phyloP scores from a whole-genome alignment of 164 flowering plant species.

The grape (Vitis vinifera) region DNA sequence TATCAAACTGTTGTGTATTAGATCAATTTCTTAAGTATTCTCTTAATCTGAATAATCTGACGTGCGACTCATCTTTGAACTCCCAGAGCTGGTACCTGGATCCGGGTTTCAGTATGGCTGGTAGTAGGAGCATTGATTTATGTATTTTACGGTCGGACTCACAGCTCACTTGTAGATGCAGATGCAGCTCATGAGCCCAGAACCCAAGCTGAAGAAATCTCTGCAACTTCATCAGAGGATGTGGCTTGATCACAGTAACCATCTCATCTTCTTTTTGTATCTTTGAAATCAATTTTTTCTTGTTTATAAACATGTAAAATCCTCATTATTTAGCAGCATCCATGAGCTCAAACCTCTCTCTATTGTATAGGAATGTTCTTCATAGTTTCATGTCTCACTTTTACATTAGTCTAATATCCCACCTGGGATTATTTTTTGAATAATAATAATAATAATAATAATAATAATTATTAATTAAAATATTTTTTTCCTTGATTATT shows the following conservation, averaged over 20 bases:
- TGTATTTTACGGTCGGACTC: constrained; percentile 35
- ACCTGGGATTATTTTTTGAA: too few relatives aligned
- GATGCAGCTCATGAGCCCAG: constrained; percentile 32
- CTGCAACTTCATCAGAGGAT: constrained; percentile 10
- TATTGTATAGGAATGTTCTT: too few relatives aligned
- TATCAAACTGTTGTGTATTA: neutral
- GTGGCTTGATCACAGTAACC: constrained; percentile 1
- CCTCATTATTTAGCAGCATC: too few relatives aligned
- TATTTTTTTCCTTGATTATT: too few relatives aligned
- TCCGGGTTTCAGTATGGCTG: constrained; percentile 47
- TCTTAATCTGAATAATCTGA: neutral
- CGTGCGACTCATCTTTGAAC: neutral
- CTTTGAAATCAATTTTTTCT: too few relatives aligned
- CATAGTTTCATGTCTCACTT: too few relatives aligned
- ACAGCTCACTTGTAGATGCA: constrained; percentile 35
- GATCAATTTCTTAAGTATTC: neutral
- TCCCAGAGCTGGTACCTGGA: constrained; percentile 42
- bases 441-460: too few relatives aligned
- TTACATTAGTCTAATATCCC: too few relatives aligned
- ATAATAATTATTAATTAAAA: too few relatives aligned
- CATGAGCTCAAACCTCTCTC: too few relatives aligned
- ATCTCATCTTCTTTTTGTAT: too few relatives aligned
- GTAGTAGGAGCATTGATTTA: constrained; percentile 37
- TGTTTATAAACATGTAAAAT: too few relatives aligned
- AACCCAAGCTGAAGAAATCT: constrained; percentile 26